These are phyloP conservation scores for Aspergillus tanneri DNA, from an alignment of 2,329 filamentous ascomycete genomes.

Conservation along the genomic window DNA sequence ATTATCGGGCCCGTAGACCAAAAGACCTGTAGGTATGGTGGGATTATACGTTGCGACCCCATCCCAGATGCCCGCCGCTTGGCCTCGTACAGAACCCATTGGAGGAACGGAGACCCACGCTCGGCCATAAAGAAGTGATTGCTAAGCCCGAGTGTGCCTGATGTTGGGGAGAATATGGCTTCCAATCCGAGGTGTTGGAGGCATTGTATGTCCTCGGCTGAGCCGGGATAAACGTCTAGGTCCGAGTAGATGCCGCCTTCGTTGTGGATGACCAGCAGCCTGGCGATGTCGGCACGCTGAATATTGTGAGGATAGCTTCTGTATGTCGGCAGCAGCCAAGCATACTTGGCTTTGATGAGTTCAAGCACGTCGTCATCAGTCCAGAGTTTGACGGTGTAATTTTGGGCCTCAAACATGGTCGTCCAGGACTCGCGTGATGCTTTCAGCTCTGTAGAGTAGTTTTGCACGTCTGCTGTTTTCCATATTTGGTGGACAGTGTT, in stretches of 20 bases:
- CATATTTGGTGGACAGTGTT: neutral
- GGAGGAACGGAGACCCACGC: slow-evolving; percentile 14
- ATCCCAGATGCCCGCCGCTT: slow-evolving; percentile 12
- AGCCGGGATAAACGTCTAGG: slow-evolving; percentile 17
- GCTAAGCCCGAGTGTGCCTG: slow-evolving; percentile 16
- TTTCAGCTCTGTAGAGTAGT: neutral
- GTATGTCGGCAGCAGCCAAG: slow-evolving; percentile 21
- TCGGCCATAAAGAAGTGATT: slow-evolving; percentile 26
- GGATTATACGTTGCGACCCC: slow-evolving; percentile 9
- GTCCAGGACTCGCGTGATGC: neutral
- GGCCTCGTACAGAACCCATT: slow-evolving; percentile 18
- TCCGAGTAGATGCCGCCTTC: slow-evolving; percentile 17
- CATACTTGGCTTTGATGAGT: slow-evolving; percentile 17
- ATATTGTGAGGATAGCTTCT: slow-evolving; percentile 18
- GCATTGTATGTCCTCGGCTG: slow-evolving; percentile 14
- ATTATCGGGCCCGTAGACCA: slow-evolving; percentile 24
- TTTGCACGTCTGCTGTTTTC: neutral
- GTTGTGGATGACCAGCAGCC: slow-evolving; percentile 19
- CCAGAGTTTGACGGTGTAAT: slow-evolving; percentile 23
- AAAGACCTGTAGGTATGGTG: slow-evolving; percentile 23
- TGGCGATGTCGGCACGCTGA: slow-evolving; percentile 22
- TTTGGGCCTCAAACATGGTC: neutral
- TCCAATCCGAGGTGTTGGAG: slow-evolving; percentile 17
- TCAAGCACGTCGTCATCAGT: slow-evolving; percentile 17
- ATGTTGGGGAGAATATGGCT: slow-evolving; percentile 18